Evolutionary conservation across 306 rosid species (phyloP).

Genomic region (Malus sieversii): DNA sequence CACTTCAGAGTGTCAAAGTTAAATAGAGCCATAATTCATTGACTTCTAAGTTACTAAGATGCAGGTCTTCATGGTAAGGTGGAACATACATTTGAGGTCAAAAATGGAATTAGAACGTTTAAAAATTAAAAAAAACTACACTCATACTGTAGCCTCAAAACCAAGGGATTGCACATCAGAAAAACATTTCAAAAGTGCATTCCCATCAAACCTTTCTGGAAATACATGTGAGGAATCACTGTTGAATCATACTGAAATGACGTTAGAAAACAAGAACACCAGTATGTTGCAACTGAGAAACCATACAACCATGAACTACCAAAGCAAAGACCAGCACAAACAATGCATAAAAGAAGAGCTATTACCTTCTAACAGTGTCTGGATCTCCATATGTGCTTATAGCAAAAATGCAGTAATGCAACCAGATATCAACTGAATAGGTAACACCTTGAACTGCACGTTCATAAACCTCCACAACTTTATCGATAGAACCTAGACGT

Average conservation of each 20-base stretch:
- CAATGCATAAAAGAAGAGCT: constrained; percentile 23
- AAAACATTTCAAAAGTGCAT: constrained; percentile 48
- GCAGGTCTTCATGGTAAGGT: constrained; percentile 28
- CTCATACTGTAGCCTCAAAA: constrained; percentile 45
- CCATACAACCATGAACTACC: constrained; percentile 35
- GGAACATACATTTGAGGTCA: constrained; percentile 15
- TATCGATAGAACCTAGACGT: constrained; percentile 68
- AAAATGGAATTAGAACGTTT: constrained; percentile 5
- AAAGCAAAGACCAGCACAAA: constrained; percentile 17
- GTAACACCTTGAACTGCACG: constrained; percentile 97
- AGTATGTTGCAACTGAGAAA: constrained; percentile 44
- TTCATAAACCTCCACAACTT: constrained; percentile 95
- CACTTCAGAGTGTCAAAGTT: constrained; percentile 78
- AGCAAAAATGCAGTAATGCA: constrained; percentile 97
- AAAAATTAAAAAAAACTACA: constrained; percentile 22
- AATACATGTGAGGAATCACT: constrained; percentile 65
- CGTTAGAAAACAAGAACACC: constrained; percentile 64
- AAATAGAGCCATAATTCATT: constrained; percentile 58
- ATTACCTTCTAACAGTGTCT: constrained; percentile 93
- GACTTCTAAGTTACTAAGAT: constrained; percentile 53
- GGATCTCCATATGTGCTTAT: constrained; percentile 86
- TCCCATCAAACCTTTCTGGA: constrained; percentile 81
- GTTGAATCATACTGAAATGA: constrained; percentile 69
- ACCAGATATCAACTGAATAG: constrained; percentile 97
- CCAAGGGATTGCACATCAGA: constrained; percentile 52